phyloP scores from a whole-genome alignment of 1,284 basidiomycete species.

The Apiotrichum gamsii region DNA sequence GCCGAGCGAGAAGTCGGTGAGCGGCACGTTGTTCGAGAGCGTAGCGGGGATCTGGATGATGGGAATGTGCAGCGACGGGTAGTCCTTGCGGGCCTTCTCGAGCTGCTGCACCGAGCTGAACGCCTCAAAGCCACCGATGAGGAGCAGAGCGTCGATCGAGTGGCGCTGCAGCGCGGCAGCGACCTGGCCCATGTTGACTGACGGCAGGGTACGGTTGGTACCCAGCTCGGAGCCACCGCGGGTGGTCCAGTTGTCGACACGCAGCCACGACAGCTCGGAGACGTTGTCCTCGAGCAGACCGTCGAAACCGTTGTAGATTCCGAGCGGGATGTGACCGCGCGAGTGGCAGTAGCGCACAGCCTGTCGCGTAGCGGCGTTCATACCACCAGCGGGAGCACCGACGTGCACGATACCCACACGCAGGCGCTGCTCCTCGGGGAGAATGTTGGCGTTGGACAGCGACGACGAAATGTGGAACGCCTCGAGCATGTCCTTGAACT shows the following conservation, averaged over 20 bases:
- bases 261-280: slow-evolving; percentile 84
- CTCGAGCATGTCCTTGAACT: slow-evolving; percentile 79
- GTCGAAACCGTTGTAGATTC: slow-evolving; percentile 90
- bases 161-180: slow-evolving; percentile 87
- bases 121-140: slow-evolving; percentile 95
- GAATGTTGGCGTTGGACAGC: slow-evolving; percentile 56
- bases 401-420: slow-evolving; percentile 88
- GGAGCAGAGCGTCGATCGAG: slow-evolving; percentile 70
- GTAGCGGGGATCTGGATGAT: slow-evolving; percentile 91
- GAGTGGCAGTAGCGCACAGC: slow-evolving; percentile 88
- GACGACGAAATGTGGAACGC: slow-evolving; percentile 72
- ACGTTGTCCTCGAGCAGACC: slow-evolving; percentile 87
- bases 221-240: slow-evolving; percentile 98
- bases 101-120: slow-evolving; percentile 73
- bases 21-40: slow-evolving; percentile 94
- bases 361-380: slow-evolving; percentile 95
- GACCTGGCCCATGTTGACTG: slow-evolving; percentile 74
- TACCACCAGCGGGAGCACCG: slow-evolving; percentile 94
- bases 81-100: slow-evolving; percentile 70
- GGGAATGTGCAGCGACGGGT: slow-evolving; percentile 88
- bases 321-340: slow-evolving; percentile 84
- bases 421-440: slow-evolving; percentile 67
- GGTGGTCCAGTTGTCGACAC: slow-evolving; percentile 92
- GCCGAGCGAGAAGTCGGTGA: slow-evolving; percentile 93
- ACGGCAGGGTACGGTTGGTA: slow-evolving; percentile 85